Conservation (phyloP, 495 filamentous ascomycete species). For the Usnea hakonensis region DNA sequence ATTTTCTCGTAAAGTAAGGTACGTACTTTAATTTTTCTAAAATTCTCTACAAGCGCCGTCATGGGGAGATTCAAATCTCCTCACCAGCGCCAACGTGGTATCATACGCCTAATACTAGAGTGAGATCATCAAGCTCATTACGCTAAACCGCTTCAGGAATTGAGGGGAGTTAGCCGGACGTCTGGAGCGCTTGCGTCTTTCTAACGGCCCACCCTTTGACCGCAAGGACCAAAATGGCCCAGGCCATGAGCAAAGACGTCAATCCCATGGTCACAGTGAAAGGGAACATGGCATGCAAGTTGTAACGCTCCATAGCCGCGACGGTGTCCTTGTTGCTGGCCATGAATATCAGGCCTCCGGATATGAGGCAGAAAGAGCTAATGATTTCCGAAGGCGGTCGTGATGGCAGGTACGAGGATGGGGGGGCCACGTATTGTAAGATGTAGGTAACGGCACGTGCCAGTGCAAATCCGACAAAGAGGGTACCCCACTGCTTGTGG, state of each 20-base stretch:
- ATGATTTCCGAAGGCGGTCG: constrained; percentile 89
- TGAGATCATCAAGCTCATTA: not conserved
- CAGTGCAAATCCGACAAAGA: constrained; percentile 74
- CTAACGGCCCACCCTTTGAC: constrained; percentile 78
- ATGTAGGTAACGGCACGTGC: constrained; percentile 76
- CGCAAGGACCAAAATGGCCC: constrained; percentile 68
- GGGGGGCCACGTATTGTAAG: constrained; percentile 71
- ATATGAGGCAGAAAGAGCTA: constrained; percentile 75
- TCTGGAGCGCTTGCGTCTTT: not conserved
- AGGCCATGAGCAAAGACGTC: constrained; percentile 78
- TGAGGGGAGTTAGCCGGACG: not conserved
- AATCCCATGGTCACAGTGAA: constrained; percentile 86
- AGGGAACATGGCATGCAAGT: constrained; percentile 78
- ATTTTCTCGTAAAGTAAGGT: not conserved
- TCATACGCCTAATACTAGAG: constrained; percentile 3
- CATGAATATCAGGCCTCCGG: constrained; percentile 91
- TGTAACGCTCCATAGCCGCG: constrained; percentile 63
- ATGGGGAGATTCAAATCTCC: constrained; percentile 2
- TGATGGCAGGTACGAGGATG: constrained; percentile 71
- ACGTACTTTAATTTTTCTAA: not conserved
- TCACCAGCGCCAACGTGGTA: constrained; percentile 4
- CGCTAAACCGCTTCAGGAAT: not conserved
- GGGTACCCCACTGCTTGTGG: constrained; percentile 87
- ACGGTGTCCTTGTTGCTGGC: constrained; percentile 71
- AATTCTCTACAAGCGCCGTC: not conserved